phyloP scores from a whole-genome alignment of 106 monocot species.

The Amphibolis antarctica region DNA sequence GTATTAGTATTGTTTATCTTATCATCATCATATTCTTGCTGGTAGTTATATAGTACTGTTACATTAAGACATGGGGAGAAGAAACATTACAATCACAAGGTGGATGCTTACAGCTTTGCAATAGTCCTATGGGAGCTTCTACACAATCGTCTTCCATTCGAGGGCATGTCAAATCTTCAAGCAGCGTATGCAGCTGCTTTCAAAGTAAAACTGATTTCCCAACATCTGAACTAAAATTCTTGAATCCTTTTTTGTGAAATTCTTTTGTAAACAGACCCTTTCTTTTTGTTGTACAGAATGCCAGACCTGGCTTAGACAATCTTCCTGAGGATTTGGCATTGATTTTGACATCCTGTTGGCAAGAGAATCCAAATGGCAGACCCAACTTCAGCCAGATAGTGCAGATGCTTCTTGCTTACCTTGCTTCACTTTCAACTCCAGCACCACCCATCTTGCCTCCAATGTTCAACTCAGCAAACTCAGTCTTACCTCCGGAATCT shows the following conservation, averaged over 20 bases:
- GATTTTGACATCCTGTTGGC: conserved; percentile 88
- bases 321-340: conserved; percentile 57
- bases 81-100: conserved; percentile 99
- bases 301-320: conserved; percentile 73
- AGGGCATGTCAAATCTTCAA: conserved; percentile 98
- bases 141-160: conserved; percentile 87
- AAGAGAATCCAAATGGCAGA: conserved; percentile 72
- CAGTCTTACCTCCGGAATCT: conserved; percentile 79
- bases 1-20: not conserved
- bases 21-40: conserved; percentile 1
- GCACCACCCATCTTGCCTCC: conserved; percentile 34
- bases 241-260: not conserved
- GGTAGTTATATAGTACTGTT: conserved; percentile 93
- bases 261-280: not conserved
- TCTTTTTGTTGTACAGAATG: conserved; percentile 41
- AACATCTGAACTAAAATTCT: not conserved
- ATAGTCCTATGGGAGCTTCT: conserved; percentile 95
- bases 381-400: conserved; percentile 90
- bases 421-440: conserved; percentile 51
- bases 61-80: conserved; percentile 97
- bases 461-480: conserved; percentile 66
- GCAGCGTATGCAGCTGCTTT: conserved; percentile 99
- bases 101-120: conserved; percentile 96
- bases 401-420: conserved; percentile 80
- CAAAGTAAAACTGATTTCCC: conserved; percentile 37